Base-by-base conservation (phyloP, 805 yeast genomes). In the Candida ulmi region DNA sequence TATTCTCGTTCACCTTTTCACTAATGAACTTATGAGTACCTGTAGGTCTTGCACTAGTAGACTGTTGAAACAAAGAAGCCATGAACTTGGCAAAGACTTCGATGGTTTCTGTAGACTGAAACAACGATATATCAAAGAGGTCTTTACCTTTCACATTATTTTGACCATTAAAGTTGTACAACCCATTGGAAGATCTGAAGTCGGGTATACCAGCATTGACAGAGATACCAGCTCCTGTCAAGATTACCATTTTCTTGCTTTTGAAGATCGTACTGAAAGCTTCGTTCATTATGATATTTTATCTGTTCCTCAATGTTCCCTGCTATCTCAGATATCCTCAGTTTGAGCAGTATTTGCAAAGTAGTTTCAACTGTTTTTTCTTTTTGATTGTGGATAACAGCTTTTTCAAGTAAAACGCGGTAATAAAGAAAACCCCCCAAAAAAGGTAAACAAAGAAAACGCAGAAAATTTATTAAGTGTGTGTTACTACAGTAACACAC, bases 141-240 rank as follows among this genome's bases (percentile, higher is more conserved):
- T 91, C 99, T 54, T 87, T 86, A 5, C 98, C 98, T 54, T 83
- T 86, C 25, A 83, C 85, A n/a, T 38, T 43, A 21, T 24, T 17
- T 13, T 23, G 21, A 8, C 27, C 19, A 23, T 40, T 28, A 62
- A 79, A 57, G 43, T 83, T 79, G 63, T 91, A 90, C 9, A 90
- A 70, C 2, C 98, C 98, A 48, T 83, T 76, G 9, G 80, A 67
- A 4, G 95, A 84, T 40, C 98, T 71, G 58, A 90, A 90, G 58
- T 91, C 98, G 28, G 99, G 99, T 35, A 91, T 93, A 0, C 99
- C 98, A 1, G 98, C 97, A 57, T 85, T 87, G 58, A 96, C 88
- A 13, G 96, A 87, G 42, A 91, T 88, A 1, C 99, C 99, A 2
- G 99, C 99, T 8, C 99, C 98, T 0, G 96, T 88, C 39, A 90